Base-by-base conservation (phyloP, 2,329 filamentous ascomycete species). In the Metarhizium rileyi region DNA sequence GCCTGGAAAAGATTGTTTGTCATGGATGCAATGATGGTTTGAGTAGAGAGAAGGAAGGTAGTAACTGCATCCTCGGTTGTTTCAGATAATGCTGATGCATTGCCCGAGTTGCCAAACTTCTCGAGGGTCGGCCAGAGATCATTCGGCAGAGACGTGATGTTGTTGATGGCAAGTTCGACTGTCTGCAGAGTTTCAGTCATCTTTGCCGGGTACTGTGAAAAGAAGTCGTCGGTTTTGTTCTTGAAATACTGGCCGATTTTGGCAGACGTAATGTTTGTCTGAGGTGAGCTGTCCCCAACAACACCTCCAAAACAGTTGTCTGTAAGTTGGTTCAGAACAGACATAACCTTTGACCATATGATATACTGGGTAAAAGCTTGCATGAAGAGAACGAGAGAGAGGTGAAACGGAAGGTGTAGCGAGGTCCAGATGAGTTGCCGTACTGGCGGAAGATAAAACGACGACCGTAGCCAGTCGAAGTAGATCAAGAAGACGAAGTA, bases 401-500 rank as follows among this genome's bases (percentile, higher is more conserved):
- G 70, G 55, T 86, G 80, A 56, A 84, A 78, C 0, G 81, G 81
- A 52, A 83, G 78, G 63, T 84, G 81, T 1, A 80, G 61, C 2
- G 70, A 50, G 0, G 74, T 71, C 78, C 77, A 81, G 47, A 80
- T 63, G 46, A 81, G 77, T 55, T 85, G 82, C 4, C 77, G 73
- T 43, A 79, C 67, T 62, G 70, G 51, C 63, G 77, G 62, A 70
- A 74, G 77, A 28, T 81, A 73, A 30, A 52, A 53, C 51, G 80
- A 74, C 46, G 79, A 79, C 59, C 83, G 81, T 63, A 83, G 79
- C 77, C 79, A 84, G 55, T 84, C 71, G 48, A 85, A 75, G 52
- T 74, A 73, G 33, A 72, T 58, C 48, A 74, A 65, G 56, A 72
- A 74, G 46, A 74, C 61, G 42, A 70, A 65, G 56, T 74, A 74